Base-by-base conservation (phyloP, 106 monocot genomes). In the Dioscorea dumetorum region DNA sequence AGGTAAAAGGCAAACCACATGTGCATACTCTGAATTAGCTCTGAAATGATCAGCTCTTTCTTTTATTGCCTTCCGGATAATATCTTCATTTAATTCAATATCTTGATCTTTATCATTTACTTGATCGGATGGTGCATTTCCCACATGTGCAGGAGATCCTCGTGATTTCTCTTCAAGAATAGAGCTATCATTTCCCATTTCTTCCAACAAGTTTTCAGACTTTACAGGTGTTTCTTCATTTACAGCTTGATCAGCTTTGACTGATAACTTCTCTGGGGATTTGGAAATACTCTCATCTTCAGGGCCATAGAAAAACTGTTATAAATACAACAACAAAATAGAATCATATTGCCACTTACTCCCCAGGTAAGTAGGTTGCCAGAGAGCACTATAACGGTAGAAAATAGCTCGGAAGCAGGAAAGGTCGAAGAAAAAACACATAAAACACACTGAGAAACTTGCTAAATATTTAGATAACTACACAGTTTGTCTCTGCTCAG, bases 21-120 rank as follows among this genome's bases (percentile, higher is more conserved):
- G 19, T 19, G 19, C 54, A 67, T 90, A 99, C 97, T 74, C 73
- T 22, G 79, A 71, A 80, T 99, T 87, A 16, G 68, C 73, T 77
- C 54, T 80, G 41, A 99, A 75, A 77, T 83, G 87, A 57, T 74
- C 21, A 73, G 80, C 84, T 64, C 85, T 86, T 73, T 78, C 84
- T 63, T 72, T 69, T 19, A 99, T 80, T 34, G 92, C 87, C 22
- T 81, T 77, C 70, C 74, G 89, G 74, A 99, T 87, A 31, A 41
- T 63, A 20, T 84, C 84, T 81, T 99, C 89, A 83, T 24, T 83
- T 60, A 81, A 31, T 66, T 69, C 64, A 49, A 66, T 15, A 70
- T 23, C 66, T 48, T 71, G 41, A 22, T 58, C 58, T 57, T 67
- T 61, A 49, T 62, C 63, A 62, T 48, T 72, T 49, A 67, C 61